These are phyloP conservation scores for Diddensiella transvaalensis DNA, from an alignment of 805 yeast species.

Conservation along the genomic window DNA sequence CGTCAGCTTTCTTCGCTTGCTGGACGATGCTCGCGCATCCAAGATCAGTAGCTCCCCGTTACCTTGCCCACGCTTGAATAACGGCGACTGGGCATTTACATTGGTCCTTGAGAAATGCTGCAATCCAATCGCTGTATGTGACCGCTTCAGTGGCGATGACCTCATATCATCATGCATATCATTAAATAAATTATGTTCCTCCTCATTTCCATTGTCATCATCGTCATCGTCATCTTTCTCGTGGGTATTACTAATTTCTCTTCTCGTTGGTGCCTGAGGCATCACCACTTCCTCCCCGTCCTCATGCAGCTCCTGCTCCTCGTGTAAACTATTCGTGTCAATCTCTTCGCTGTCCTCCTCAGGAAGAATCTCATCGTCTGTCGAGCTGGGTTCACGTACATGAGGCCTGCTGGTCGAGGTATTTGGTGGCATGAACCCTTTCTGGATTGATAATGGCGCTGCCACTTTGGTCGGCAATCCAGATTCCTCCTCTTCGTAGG, in stretches of 20 bases:
- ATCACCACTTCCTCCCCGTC: too few species aligned
- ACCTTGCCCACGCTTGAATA: slow-evolving; percentile 7
- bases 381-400: slow-evolving; percentile 18
- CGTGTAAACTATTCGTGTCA: neutral
- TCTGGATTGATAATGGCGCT: slow-evolving; percentile 9
- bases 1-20: neutral
- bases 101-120: slow-evolving; percentile 23
- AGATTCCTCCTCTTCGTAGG: neutral
- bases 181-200: neutral
- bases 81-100: slow-evolving; percentile 18
- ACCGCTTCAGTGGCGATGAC: slow-evolving; percentile 20
- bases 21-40: neutral
- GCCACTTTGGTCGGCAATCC: slow-evolving; percentile 7
- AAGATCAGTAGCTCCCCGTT: slow-evolving; percentile 7
- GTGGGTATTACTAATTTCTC: neutral
- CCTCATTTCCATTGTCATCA: slow-evolving; percentile 1
- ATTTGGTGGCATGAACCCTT: slow-evolving; percentile 3
- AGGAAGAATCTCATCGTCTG: slow-evolving; percentile 16
- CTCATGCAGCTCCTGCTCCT: slow-evolving; percentile 2
- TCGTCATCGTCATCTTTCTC: slow-evolving; percentile 16
- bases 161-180: slow-evolving; percentile 1
- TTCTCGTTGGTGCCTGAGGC: neutral
- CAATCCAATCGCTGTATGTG: slow-evolving; percentile 27
- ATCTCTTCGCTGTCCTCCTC: slow-evolving; percentile 11
- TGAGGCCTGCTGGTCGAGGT: neutral